phyloP scores from a whole-genome alignment of 2,329 filamentous ascomycete species.

The Calonectria hawksworthii region DNA sequence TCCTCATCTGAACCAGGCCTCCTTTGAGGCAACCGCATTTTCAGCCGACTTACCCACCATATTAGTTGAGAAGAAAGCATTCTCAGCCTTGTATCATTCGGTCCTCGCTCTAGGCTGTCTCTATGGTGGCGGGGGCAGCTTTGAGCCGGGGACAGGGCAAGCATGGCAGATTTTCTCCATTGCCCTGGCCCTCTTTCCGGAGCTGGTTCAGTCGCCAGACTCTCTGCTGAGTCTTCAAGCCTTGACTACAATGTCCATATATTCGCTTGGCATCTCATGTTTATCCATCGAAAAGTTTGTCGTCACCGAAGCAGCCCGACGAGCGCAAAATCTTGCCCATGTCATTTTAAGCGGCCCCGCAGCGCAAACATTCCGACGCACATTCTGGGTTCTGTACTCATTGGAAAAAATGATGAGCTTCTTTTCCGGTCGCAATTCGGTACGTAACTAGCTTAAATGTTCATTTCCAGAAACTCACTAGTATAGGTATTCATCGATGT shows the following conservation, averaged over 20 bases:
- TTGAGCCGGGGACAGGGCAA: constrained; percentile 38
- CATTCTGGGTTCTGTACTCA: constrained; percentile 38
- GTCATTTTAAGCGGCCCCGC: constrained; percentile 17
- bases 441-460: neutral
- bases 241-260: constrained; percentile 30
- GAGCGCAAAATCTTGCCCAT: constrained; percentile 35
- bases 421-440: constrained; percentile 39
- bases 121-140: constrained; percentile 32
- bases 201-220: constrained; percentile 19
- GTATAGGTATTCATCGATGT: constrained; percentile 30
- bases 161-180: constrained; percentile 39
- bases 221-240: constrained; percentile 36
- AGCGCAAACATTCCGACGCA: constrained; percentile 26
- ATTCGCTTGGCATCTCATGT: constrained; percentile 30
- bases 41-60: constrained; percentile 1
- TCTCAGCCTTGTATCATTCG: constrained; percentile 36
- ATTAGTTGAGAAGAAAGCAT: constrained; percentile 20
- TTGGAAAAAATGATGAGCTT: constrained; percentile 42
- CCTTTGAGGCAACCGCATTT: constrained; percentile 27
- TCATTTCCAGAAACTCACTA: neutral
- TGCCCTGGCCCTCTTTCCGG: constrained; percentile 26
- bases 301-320: constrained; percentile 33
- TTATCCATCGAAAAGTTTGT: constrained; percentile 36
- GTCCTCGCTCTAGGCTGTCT: constrained; percentile 39
- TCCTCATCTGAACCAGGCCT: constrained; percentile 29